These are phyloP conservation scores for Erysimum pusillum DNA, from an alignment of 441 rosid species.

Conservation along the genomic window DNA sequence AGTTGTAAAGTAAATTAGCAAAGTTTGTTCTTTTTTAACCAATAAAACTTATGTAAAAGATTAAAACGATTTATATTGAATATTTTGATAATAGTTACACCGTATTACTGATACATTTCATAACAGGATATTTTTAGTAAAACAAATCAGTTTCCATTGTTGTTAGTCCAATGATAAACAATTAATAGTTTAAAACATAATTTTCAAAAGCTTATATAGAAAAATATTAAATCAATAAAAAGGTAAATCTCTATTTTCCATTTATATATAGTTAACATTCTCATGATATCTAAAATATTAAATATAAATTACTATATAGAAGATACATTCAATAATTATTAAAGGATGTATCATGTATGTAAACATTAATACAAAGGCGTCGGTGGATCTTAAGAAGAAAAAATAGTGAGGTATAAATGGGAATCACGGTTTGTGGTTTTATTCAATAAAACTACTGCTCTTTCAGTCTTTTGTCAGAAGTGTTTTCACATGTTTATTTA, in stretches of 20 bases:
- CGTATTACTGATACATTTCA: not conserved
- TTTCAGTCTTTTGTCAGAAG: slow-evolving; percentile 29
- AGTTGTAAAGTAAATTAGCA: not conserved
- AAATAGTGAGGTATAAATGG: slow-evolving; percentile 22
- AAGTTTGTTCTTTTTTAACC: not conserved
- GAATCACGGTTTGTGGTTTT: slow-evolving; percentile 40
- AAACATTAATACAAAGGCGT: slow-evolving; percentile 36
- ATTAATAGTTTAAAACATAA: not conserved
- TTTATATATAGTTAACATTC: not conserved
- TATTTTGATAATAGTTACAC: not conserved
- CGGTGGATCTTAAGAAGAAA: slow-evolving; percentile 42
- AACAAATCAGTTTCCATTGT: not conserved
- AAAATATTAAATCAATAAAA: not conserved
- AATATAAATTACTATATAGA: not conserved
- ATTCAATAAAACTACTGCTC: slow-evolving; percentile 36
- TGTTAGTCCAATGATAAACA: not conserved
- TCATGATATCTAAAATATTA: not conserved
- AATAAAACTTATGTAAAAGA: not conserved
- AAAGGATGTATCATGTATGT: slow-evolving; percentile 15
- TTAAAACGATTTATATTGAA: not conserved
- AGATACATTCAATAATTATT: not conserved
- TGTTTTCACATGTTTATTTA: slow-evolving; percentile 34
- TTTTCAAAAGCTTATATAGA: not conserved
- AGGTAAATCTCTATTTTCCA: not conserved
- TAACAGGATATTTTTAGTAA: not conserved